Conservation (phyloP, 78 protist genomes). For the Acrasis kona region DNA sequence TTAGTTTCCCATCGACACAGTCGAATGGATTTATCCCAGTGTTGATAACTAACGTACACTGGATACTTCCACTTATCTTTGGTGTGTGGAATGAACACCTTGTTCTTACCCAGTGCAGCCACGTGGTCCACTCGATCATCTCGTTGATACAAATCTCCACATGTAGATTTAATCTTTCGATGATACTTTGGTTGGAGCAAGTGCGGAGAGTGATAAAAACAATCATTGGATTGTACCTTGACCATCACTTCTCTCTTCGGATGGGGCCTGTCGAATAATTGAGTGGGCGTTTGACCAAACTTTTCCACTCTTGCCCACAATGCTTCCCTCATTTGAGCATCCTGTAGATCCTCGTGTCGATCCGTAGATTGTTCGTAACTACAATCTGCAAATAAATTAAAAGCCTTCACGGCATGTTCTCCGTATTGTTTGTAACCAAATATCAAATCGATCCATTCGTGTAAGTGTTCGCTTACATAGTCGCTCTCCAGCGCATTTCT, state of each 20-base stretch:
- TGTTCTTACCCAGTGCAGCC: background rate
- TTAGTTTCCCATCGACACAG: background rate
- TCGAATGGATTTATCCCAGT: background rate
- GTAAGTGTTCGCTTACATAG: slow-evolving; percentile 65
- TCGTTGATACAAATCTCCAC: background rate
- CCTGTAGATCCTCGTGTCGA: background rate
- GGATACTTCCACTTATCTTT: background rate
- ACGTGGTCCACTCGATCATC: background rate
- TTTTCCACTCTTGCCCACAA: background rate
- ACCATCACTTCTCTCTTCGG: no score
- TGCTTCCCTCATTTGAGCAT: background rate
- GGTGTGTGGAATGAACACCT: background rate
- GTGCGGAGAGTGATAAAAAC: background rate
- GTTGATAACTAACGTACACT: background rate
- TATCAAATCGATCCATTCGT: slow-evolving; percentile 91
- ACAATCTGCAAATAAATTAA: slow-evolving; percentile 65
- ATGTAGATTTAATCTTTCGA: background rate
- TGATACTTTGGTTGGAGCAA: background rate
- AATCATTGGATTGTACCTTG: background rate
- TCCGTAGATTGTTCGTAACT: background rate
- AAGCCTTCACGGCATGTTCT: slow-evolving; percentile 45
- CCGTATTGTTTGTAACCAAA: slow-evolving; percentile 91
- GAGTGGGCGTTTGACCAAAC: slow-evolving; percentile 18
- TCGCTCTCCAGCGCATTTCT: slow-evolving; percentile 82
- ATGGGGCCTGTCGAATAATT: no score